Conservation (phyloP, 306 rosid species). For the Trichosanthes truncata region DNA sequence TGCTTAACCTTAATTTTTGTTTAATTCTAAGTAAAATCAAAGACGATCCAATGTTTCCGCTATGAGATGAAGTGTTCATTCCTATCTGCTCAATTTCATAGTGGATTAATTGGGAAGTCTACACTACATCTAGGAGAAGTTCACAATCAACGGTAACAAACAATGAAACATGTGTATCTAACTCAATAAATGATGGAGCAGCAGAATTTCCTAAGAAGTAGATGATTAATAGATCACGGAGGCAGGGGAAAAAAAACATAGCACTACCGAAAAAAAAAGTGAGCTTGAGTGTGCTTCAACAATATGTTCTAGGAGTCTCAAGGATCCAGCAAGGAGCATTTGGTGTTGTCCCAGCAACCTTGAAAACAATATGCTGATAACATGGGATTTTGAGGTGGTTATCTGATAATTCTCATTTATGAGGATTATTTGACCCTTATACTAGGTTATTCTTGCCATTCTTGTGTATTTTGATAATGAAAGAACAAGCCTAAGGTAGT, state of each 20-base stretch:
- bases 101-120: slow-evolving; percentile 16
- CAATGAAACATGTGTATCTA: slow-evolving; percentile 24
- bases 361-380: slow-evolving; percentile 91
- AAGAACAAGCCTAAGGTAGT: too few relatives aligned
- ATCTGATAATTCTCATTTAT: too few relatives aligned
- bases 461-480: too few relatives aligned
- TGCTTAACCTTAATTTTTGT: too few relatives aligned
- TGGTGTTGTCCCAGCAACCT: slow-evolving; percentile 88
- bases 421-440: too few relatives aligned
- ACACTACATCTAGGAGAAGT: slow-evolving; percentile 21
- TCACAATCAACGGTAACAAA: slow-evolving; percentile 30
- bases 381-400: slow-evolving; percentile 92
- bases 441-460: too few relatives aligned
- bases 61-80: too few relatives aligned
- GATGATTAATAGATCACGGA: slow-evolving; percentile 35
- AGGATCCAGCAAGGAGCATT: slow-evolving; percentile 83
- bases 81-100: slow-evolving; percentile 24
- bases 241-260: slow-evolving; percentile 45
- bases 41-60: too few relatives aligned
- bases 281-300: slow-evolving; percentile 80
- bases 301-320: slow-evolving; percentile 84
- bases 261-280: slow-evolving; percentile 60
- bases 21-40: too few relatives aligned
- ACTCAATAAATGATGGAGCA: slow-evolving; percentile 23
- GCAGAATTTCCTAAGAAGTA: slow-evolving; percentile 29